phyloP scores from a whole-genome alignment of 345 rosid genomes.

The Erucastrum elatum region DNA sequence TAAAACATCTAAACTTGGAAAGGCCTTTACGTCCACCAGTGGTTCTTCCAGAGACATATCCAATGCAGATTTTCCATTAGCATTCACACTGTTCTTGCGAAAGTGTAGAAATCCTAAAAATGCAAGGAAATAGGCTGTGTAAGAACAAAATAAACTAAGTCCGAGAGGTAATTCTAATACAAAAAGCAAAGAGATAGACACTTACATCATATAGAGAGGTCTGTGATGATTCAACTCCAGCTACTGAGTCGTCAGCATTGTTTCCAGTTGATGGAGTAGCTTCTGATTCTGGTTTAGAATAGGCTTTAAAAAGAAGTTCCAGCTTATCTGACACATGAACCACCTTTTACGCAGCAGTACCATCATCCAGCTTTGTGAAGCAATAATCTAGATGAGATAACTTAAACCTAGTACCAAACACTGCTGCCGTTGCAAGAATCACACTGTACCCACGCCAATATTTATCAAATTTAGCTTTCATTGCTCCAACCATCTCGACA shows the following conservation, averaged over 20 bases:
- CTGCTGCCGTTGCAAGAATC: background rate
- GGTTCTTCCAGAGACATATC: background rate
- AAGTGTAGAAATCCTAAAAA: background rate
- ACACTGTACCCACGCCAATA: background rate
- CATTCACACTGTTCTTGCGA: background rate
- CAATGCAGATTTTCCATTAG: background rate
- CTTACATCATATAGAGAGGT: background rate
- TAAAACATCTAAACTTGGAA: background rate
- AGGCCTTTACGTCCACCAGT: background rate
- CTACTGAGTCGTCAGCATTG: background rate
- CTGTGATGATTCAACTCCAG: background rate
- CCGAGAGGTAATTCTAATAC: background rate
- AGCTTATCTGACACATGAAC: background rate
- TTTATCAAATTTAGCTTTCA: background rate
- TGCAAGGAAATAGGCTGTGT: background rate
- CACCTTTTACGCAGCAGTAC: background rate
- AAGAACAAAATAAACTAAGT: background rate
- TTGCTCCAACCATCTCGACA: background rate
- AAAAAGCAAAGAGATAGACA: background rate
- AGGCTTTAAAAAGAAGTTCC: background rate
- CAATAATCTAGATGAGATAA: background rate
- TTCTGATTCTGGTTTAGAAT: background rate
- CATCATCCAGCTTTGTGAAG: background rate
- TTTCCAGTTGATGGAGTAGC: background rate
- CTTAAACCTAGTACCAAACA: background rate